Evolutionary conservation across 2,329 filamentous ascomycete species (phyloP), one percentile per base, ranked within the genome.

Genomic region (Fusarium sp.): DNA sequence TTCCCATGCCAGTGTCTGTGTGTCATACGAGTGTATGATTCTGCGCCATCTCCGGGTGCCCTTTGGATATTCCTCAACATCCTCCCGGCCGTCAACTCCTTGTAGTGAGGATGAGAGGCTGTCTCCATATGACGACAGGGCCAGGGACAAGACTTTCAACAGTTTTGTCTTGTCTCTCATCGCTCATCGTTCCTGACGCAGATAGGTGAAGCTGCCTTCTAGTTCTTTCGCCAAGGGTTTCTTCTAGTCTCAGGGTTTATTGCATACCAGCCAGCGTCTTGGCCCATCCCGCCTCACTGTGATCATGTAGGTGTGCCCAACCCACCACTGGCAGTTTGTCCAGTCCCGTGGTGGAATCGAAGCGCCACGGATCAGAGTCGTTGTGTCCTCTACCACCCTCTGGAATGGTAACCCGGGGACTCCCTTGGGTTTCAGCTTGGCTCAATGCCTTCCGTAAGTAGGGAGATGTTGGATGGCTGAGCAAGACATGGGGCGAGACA

Each of bases 301-400:
- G 18, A 57, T 42, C 37, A 54, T n/a, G 35, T 40, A 16, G 34
- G 20, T 54, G 50, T 60, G 42, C 20, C 24, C 54, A 47, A 52
- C 7, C 52, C 54, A 45, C 50, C 29, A 14, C 14, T 34, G 9
- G 31, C 34, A 24, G 38, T 40, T 22, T 47, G 42, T 69, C 54
- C 42, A 31, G 59, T 60, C 18, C 59, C 16, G 35, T 14, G 37
- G 18, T 35, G 62, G 59, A 69, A 71, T 77, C 34, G 37, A 59
- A 50, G 27, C 54, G 64, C 66, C 58, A 64, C 54, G 57, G 42
- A 58, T 37, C 40, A 69, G 67, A 66, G 8, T 14, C 14, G n/a
- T 66, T 69, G 67, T 74, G 58, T 71, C 68, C 66, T 69, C 47
- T 62, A 13, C 54, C 60, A 57, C 42, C 16, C 34, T 29, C 50